Evolutionary conservation across 495 filamentous ascomycete genomes (phyloP).

Genomic region (Immersiella caudata): DNA sequence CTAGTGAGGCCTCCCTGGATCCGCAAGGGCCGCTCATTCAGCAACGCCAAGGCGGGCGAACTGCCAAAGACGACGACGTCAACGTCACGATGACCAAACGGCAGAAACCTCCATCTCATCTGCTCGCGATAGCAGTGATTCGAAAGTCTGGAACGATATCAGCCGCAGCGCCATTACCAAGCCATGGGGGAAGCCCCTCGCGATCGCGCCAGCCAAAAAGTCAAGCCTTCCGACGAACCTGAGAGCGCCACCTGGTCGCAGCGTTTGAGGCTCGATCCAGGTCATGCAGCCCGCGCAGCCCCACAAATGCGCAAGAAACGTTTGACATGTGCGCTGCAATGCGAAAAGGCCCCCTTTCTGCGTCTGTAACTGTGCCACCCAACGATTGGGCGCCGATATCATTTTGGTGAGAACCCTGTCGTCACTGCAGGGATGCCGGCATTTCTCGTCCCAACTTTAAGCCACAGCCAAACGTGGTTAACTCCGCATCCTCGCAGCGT

Average conservation of each 20-base stretch:
- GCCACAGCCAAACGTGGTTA: neutral
- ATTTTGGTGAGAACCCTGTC: neutral
- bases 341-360: neutral
- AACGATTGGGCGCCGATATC: neutral
- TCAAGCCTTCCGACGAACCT: neutral
- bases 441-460: neutral
- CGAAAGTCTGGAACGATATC: neutral
- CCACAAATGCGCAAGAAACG: neutral
- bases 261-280: slow-evolving; percentile 6
- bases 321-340: neutral
- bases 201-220: neutral
- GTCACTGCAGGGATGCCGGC: neutral
- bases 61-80: neutral
- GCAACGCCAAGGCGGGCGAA: neutral
- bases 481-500: neutral
- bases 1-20: neutral
- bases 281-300: neutral
- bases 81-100: no score
- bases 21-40: neutral
- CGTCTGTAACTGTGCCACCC: neutral
- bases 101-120: neutral
- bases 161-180: neutral
- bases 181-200: neutral
- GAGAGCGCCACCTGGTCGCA: neutral
- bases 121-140: neutral